These are phyloP conservation scores for Neonectria neomacrospora DNA, from an alignment of 2,329 filamentous ascomycete species.

Conservation along the genomic window DNA sequence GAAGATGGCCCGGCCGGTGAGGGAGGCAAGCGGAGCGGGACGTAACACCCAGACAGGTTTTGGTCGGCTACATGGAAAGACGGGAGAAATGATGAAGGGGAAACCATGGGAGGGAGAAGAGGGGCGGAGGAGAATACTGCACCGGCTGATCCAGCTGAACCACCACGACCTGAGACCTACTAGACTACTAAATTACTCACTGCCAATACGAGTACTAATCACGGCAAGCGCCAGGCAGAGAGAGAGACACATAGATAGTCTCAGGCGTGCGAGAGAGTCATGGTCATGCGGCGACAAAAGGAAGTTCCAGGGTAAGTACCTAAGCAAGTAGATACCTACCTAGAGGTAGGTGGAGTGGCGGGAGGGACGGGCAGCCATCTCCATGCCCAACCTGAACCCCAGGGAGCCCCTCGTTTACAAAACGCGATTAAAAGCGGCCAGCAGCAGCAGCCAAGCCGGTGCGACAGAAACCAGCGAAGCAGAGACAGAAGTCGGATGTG, in stretches of 20 bases:
- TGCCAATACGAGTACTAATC: neutral
- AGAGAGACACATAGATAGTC: neutral
- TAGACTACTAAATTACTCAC: too few species aligned
- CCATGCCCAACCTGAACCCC: too few species aligned
- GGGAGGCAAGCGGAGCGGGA: neutral
- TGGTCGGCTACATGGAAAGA: neutral
- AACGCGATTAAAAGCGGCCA: too few species aligned
- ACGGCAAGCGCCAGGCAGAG: constrained; percentile 4
- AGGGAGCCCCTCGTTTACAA: too few species aligned
- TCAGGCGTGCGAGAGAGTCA: neutral
- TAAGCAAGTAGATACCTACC: too few species aligned
- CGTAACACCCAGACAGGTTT: neutral
- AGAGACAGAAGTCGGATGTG: too few species aligned
- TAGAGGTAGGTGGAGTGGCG: too few species aligned
- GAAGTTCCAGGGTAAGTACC: neutral
- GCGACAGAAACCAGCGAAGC: too few species aligned
- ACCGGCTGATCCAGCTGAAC: neutral
- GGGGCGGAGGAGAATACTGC: neutral
- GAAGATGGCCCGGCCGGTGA: neutral
- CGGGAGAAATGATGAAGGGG: neutral
- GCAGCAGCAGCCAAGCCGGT: neutral
- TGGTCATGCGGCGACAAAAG: constrained; percentile 16
- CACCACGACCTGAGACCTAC: neutral
- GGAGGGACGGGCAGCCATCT: neutral
- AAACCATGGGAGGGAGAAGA: neutral